Evolutionary conservation across 139 green algal species (phyloP).

Genomic region (Chlorella sp.): DNA sequence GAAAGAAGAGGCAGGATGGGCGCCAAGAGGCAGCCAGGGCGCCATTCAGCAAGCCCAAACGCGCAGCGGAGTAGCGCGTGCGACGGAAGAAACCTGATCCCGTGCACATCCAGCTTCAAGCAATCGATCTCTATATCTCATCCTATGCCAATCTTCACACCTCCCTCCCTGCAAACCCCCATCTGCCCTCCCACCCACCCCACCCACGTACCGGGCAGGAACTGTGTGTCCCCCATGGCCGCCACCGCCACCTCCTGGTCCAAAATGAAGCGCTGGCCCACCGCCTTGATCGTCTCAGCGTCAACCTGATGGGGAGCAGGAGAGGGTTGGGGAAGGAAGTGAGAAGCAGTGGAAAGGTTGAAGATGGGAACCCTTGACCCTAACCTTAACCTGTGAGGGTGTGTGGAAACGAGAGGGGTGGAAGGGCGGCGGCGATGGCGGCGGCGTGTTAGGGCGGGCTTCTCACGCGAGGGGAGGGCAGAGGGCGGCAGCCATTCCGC

Average conservation of each 20-base stretch:
- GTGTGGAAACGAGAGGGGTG: not conserved
- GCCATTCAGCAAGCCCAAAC: no score
- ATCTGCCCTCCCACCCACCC: not conserved
- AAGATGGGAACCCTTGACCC: no score
- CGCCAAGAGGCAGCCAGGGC: not conserved
- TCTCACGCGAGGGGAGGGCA: no score
- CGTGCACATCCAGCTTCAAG: no score
- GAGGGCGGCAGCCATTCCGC: no score
- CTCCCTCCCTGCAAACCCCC: not conserved
- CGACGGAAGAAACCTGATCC: no score
- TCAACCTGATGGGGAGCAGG: slow-evolving; percentile 36
- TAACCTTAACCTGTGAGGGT: no score
- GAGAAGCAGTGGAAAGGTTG: not conserved
- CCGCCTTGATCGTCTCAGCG: slow-evolving; percentile 81
- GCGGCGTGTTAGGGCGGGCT: no score
- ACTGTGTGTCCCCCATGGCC: slow-evolving; percentile 87
- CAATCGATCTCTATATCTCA: no score
- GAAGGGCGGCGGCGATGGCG: not conserved
- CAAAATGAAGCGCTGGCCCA: slow-evolving; percentile 91
- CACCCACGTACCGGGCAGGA: not conserved
- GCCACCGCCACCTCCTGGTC: slow-evolving; percentile 92
- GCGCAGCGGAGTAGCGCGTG: no score
- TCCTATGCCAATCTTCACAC: no score
- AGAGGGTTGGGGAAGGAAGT: no score
- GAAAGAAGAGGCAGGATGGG: not conserved